Evolutionary conservation across 2,329 filamentous ascomycete genomes (phyloP), one percentile per base, ranked within the genome.

Genomic region (Diaporthe sp.): DNA sequence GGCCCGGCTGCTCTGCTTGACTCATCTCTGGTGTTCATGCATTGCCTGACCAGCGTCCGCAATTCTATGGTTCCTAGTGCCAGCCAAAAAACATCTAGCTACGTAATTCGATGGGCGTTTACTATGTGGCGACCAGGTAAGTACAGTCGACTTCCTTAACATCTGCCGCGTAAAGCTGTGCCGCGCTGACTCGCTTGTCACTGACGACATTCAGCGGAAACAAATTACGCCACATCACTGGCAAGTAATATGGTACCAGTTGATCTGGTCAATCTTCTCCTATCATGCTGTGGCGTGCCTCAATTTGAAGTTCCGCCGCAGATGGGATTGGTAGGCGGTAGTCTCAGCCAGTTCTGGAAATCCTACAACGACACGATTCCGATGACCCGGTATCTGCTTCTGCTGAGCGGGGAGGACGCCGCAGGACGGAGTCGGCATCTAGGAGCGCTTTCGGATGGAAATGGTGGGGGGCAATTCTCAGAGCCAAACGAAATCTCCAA

Each of bases 1-100:
- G 96, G 96, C 0, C 96, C 97, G 10, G 91, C 92, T 1, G 83
- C 92, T 28, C 85, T 98, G 25, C 93, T 93, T n/a, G 97, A 98
- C 82, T 92, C 95, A 1, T 94, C 94, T 4, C 86, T 96, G 25
- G 86, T 89, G 3, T 83, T 99, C 55, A 94, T 98, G 91, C 87
- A 90, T 22, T 90, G 90, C 73, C 83, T 97, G 57, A 86, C 97
- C 49, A 89, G 92, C 74, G 86, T 92, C 55, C 91, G 92, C 71
- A 92, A 93, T 78, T 88, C 90, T 39, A 90, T 93, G 79, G 91
- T 93, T 60, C 93, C 94, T 2, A 92, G 90, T 75, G 90, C 91
- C 49, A 94, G 91, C 78, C 90, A 92, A 78, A 87, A 88, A 53
- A 93, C 92, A 4, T 92, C 91, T 51, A 93, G 92, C 78, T 91